Conservation (phyloP, 2,329 filamentous ascomycete genomes). For the Pseudocercospora eumusae region DNA sequence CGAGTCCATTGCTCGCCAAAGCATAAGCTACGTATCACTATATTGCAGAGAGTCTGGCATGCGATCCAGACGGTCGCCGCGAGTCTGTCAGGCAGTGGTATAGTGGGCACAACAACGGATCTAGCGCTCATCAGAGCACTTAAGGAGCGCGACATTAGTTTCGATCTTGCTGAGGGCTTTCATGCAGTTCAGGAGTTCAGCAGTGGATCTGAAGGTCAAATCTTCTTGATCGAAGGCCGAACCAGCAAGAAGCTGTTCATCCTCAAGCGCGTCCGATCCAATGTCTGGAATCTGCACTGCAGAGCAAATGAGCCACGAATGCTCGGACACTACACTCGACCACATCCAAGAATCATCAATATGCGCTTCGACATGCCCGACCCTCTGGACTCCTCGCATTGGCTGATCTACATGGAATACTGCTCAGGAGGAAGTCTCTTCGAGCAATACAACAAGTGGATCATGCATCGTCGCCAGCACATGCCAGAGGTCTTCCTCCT, state of each 20-base stretch:
- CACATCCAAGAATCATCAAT: conserved; percentile 11
- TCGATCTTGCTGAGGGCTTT: background rate
- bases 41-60: background rate
- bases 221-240: conserved; percentile 1
- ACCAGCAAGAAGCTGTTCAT: conserved; percentile 7
- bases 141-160: background rate
- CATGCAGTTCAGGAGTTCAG: background rate
- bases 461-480: background rate
- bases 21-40: background rate
- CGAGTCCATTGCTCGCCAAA: background rate
- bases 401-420: conserved; percentile 25
- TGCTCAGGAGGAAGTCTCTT: conserved; percentile 23
- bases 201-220: background rate
- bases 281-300: conserved; percentile 4
- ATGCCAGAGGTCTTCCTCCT: conserved; percentile 27
- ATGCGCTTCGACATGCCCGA: conserved; percentile 3
- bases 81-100: background rate
- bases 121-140: background rate
- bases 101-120: background rate
- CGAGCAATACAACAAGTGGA: conserved; percentile 12
- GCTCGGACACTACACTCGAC: background rate
- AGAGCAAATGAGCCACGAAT: conserved; percentile 6
- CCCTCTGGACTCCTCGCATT: background rate
- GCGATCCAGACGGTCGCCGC: background rate
- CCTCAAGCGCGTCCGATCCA: background rate